Conservation (phyloP, 345 rosid genomes). For the Eucalyptus sp. region DNA sequence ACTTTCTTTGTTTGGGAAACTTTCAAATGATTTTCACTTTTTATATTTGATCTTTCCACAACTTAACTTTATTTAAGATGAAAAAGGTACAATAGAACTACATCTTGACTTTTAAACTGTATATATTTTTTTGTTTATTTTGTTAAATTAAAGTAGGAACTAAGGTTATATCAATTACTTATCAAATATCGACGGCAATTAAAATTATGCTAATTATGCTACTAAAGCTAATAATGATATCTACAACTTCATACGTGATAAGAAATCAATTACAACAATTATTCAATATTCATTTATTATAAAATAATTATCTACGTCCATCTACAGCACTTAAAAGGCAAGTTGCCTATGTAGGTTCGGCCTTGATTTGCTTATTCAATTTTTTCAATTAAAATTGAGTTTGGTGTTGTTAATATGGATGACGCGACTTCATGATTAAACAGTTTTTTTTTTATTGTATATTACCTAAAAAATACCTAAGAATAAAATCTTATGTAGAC, state of each 20-base stretch:
- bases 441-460: not conserved
- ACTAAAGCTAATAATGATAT: not conserved
- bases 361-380: not conserved
- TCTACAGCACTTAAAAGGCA: not conserved
- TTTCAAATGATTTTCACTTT: not conserved
- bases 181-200: not conserved
- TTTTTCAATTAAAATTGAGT: not conserved
- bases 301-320: not conserved
- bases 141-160: not conserved
- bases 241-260: not conserved
- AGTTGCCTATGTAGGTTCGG: not conserved
- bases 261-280: not conserved
- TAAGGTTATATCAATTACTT: not conserved
- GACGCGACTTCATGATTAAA: not conserved
- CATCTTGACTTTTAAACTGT: not conserved
- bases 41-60: not conserved
- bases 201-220: not conserved
- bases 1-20: not conserved
- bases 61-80: not conserved
- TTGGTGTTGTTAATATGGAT: not conserved
- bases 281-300: not conserved
- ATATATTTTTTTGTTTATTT: not conserved
- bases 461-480: not conserved
- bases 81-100: accelerated
- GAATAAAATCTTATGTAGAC: not conserved